phyloP scores from a whole-genome alignment of 805 yeast genomes.

The Yarrowia deformans region DNA sequence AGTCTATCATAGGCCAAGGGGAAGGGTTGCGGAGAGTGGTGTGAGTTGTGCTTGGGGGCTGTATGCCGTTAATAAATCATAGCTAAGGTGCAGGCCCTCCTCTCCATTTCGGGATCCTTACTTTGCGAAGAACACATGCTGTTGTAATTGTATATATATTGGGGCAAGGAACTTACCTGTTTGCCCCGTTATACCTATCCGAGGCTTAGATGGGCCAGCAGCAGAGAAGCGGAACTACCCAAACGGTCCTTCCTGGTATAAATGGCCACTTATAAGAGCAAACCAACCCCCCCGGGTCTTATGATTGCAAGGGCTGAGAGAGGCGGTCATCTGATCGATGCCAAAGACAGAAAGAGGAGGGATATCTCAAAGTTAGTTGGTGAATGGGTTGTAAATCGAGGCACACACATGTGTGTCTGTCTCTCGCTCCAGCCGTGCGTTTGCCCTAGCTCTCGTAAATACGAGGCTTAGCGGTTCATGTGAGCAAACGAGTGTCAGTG shows the following conservation, averaged over 20 bases:
- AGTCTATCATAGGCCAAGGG: too few relatives aligned
- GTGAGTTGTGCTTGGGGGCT: not conserved
- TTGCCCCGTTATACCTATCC: not conserved
- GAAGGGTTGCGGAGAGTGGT: too few relatives aligned
- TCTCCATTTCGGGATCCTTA: not conserved
- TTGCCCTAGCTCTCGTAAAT: not conserved
- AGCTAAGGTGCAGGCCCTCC: not conserved
- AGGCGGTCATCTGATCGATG: not conserved
- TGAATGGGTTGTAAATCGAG: not conserved
- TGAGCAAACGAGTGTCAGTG: too few relatives aligned
- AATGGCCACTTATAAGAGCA: conserved; percentile 19
- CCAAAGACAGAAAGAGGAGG: not conserved
- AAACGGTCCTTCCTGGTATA: conserved; percentile 3
- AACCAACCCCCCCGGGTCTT: not conserved
- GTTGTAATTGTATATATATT: not conserved
- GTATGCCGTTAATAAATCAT: not conserved
- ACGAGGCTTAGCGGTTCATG: too few relatives aligned
- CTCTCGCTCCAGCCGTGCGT: conserved; percentile 3
- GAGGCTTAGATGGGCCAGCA: not conserved
- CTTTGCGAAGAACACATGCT: not conserved
- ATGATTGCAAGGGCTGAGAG: not conserved
- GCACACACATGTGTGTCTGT: not conserved
- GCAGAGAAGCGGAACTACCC: not conserved
- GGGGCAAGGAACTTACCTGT: not conserved
- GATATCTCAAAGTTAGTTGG: not conserved